These are phyloP conservation scores for Trametes coccinea DNA, from an alignment of 768 basidiomycete genomes.

Conservation along the genomic window DNA sequence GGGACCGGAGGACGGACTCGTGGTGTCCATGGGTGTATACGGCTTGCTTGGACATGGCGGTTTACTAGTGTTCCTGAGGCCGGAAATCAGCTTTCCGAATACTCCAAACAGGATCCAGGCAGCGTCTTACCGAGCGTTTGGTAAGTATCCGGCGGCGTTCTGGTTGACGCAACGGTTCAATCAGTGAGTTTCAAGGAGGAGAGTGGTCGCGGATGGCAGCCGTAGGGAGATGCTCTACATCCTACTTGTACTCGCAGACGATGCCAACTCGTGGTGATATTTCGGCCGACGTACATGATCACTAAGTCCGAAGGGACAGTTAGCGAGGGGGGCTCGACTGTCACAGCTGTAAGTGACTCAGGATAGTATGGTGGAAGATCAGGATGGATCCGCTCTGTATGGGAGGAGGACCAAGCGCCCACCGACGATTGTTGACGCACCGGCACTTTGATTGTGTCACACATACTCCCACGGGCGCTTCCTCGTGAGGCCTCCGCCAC, in stretches of 20 bases:
- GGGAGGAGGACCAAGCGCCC: background rate
- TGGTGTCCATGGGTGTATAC: conserved; percentile 28
- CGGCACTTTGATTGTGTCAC: background rate
- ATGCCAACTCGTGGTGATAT: background rate
- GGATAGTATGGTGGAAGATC: background rate
- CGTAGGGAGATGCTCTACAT: background rate
- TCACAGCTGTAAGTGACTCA: background rate
- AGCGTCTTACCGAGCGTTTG: background rate
- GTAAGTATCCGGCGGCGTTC: background rate
- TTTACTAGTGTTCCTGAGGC: no score
- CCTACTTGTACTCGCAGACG: background rate
- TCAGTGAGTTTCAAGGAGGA: background rate
- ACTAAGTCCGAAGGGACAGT: background rate
- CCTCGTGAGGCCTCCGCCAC: background rate
- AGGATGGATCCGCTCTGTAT: background rate
- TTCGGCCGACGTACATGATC: background rate
- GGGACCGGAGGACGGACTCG: conserved; percentile 24
- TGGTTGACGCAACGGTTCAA: background rate
- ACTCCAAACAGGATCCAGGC: background rate
- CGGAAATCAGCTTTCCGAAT: background rate
- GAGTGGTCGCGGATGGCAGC: no score
- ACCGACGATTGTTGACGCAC: background rate
- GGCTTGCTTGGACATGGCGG: background rate
- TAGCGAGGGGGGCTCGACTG: background rate
- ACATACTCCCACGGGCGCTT: background rate